Conservation (phyloP, 306 rosid genomes). For the Ceratonia siliqua region DNA sequence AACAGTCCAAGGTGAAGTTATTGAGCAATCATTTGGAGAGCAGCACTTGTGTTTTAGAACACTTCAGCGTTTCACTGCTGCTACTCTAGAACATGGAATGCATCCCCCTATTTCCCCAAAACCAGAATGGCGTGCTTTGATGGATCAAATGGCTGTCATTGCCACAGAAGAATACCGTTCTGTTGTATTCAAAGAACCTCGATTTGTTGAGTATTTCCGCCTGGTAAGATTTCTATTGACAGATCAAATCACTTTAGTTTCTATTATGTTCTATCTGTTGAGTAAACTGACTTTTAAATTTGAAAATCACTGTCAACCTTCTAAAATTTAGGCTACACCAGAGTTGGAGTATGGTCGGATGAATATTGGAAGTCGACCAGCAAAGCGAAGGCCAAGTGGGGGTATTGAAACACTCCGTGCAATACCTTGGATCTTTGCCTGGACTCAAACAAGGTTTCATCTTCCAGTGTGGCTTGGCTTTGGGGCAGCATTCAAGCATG, state of each 20-base stretch:
- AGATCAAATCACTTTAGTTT: neutral
- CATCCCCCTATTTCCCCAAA: conserved; percentile 72
- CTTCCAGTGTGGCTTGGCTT: conserved; percentile 99
- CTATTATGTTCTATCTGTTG: neutral
- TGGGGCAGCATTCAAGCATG: conserved; percentile 71
- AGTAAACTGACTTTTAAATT: conserved; percentile 12
- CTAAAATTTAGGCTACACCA: conserved; percentile 76
- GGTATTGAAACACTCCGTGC: conserved; percentile 98
- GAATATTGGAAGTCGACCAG: conserved; percentile 97
- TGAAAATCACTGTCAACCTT: conserved; percentile 14
- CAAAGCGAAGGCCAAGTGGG: conserved; percentile 95
- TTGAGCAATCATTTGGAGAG: conserved; percentile 94
- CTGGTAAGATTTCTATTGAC: conserved; percentile 57
- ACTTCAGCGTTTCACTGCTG: conserved; percentile 93
- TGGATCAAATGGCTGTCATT: conserved; percentile 92
- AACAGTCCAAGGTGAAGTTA: conserved; percentile 96
- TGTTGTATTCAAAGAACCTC: conserved; percentile 86
- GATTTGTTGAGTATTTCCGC: conserved; percentile 96
- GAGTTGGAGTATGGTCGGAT: conserved; percentile 97
- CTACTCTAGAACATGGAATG: conserved; percentile 96
- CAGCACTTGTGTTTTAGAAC: conserved; percentile 92
- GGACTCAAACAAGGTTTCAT: conserved; percentile 98
- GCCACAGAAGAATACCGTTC: conserved; percentile 93
- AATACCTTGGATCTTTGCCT: conserved; percentile 99
- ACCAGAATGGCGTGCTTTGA: conserved; percentile 88